Evolutionary conservation across 306 rosid genomes (phyloP).

Genomic region (barrel medic (Medicago truncatula)): MtrunA17r5.0-ANR NC_053044.1:26630001-26630500

Average conservation of each 20-base stretch:
- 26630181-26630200: not conserved
- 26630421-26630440: not conserved
- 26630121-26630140: not conserved
- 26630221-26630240: not conserved
- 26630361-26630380: slow-evolving; percentile 24
- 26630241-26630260: not conserved
- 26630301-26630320: slow-evolving; percentile 2
- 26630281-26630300: not conserved
- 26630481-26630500: not conserved
- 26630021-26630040: not conserved
- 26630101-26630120: slow-evolving; percentile 31
- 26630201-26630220: not conserved
- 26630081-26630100: not conserved
- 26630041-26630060: not conserved
- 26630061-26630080: not conserved
- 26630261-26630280: not conserved
- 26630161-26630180: not conserved
- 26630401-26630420: slow-evolving; percentile 2
- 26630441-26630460: not conserved
- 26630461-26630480: not conserved
- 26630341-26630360: not conserved
- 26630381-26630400: not conserved
- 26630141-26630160: rapidly evolving
- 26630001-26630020: too few species aligned
- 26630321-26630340: not conserved